Percentiles rank a stretch among this genome's conserved stretches.
Evolutionary conservation across 1,139 yeast genomes (phyloP).

Genomic region (Saccharomyces uvarum): DNA sequence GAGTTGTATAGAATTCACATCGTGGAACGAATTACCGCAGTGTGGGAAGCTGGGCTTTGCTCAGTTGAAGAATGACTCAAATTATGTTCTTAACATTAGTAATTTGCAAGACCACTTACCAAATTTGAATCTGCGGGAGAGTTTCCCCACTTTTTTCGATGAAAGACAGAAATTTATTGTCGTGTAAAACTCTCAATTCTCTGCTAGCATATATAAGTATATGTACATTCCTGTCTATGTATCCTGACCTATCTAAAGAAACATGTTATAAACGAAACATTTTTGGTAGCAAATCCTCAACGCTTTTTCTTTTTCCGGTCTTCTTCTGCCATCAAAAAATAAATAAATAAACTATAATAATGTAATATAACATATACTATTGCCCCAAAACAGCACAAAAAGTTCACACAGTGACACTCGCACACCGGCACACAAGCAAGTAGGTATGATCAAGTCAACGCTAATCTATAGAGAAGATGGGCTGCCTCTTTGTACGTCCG

Average conservation of each 20-base stretch:
- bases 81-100: constrained; percentile 15
- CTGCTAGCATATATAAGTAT: not conserved
- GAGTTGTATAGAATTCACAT: constrained; percentile 19
- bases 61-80: constrained; percentile 2
- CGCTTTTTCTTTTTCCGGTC: not conserved
- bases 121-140: constrained; percentile 12
- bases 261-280: not conserved
- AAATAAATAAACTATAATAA: not conserved
- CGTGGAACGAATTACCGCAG: constrained; percentile 21
- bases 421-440: not conserved
- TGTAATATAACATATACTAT: not conserved
- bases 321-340: not conserved
- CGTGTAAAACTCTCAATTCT: constrained; percentile 8
- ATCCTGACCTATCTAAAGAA: not conserved
- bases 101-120: constrained; percentile 16
- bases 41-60: constrained; percentile 10
- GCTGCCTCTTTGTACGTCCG: constrained; percentile 86
- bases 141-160: constrained; percentile 20
- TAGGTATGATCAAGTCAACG: constrained; percentile 62
- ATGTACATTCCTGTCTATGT: not conserved
- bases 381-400: not conserved
- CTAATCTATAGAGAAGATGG: constrained; percentile 66
- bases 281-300: not conserved
- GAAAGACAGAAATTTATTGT: constrained; percentile 21
- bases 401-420: not conserved